Conservation (phyloP, 208 protist species). For the Phytomonas sp. region DNA sequence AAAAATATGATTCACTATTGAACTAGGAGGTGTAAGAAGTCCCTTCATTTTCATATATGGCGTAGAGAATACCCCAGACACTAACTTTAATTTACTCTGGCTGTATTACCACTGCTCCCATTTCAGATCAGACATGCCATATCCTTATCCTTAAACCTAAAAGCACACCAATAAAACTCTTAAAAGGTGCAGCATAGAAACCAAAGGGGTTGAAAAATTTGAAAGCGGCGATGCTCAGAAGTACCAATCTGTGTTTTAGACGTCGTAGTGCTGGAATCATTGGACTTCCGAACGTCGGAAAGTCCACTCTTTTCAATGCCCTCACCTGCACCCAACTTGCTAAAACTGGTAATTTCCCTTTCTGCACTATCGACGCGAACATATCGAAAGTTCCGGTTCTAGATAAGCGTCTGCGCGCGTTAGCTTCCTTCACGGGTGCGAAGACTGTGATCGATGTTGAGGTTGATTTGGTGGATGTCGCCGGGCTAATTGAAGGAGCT, state of each 20-base stretch:
- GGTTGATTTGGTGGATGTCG: constrained; percentile 83
- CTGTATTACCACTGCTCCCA: constrained; percentile 7
- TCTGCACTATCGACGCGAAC: constrained; percentile 92
- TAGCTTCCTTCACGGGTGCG: constrained; percentile 60
- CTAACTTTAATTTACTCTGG: constrained; percentile 4
- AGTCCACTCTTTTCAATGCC: constrained; percentile 91
- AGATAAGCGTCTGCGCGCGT: constrained; percentile 62
- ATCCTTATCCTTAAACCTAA: background rate
- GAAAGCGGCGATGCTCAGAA: background rate
- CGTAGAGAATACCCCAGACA: background rate
- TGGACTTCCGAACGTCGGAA: constrained; percentile 87
- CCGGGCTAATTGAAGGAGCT: constrained; percentile 83
- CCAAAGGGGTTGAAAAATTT: background rate
- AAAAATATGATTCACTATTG: background rate
- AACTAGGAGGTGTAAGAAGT: background rate
- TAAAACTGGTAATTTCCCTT: constrained; percentile 91
- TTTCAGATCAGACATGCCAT: background rate
- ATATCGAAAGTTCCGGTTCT: constrained; percentile 60
- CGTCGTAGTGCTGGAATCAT: constrained; percentile 80
- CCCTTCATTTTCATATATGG: constrained; percentile 5
- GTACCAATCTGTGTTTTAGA: constrained; percentile 11
- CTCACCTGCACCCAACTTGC: constrained; percentile 82
- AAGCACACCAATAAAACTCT: background rate
- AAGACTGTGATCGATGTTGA: constrained; percentile 66
- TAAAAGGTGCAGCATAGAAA: background rate